Evolutionary conservation across 805 yeast species (phyloP).

Genomic region (Helenozyma rhizophorensis): DNA sequence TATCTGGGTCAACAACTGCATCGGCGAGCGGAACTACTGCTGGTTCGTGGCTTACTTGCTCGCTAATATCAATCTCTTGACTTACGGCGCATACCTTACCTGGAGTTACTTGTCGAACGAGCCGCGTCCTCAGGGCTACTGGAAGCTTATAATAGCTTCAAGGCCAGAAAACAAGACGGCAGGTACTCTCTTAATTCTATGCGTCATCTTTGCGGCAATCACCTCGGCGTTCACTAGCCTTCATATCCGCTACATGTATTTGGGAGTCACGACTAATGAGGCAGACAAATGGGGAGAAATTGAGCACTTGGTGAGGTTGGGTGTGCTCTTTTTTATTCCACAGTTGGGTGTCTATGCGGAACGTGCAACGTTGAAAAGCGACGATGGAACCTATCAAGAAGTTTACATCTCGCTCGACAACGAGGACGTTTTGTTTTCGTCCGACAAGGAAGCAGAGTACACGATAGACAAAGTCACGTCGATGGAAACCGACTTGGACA

Average conservation of each 20-base stretch:
- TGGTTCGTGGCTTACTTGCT: conserved; percentile 55
- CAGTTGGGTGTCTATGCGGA: conserved; percentile 19
- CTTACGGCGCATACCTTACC: conserved; percentile 40
- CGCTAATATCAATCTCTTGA: conserved; percentile 36
- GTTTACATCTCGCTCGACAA: conserved; percentile 28
- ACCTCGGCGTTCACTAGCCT: conserved; percentile 35
- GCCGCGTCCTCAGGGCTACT: conserved; percentile 9
- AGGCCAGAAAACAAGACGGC: conserved; percentile 32
- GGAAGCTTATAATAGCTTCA: conserved; percentile 23
- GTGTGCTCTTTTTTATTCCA: conserved; percentile 9
- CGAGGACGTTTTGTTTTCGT: conserved; percentile 19
- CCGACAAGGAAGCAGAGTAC: conserved; percentile 6
- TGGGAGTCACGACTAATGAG: conserved; percentile 77
- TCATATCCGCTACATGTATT: conserved; percentile 41
- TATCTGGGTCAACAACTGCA: conserved; percentile 67
- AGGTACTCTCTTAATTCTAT: conserved; percentile 42
- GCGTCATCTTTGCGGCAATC: conserved; percentile 41
- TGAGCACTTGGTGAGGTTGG: conserved; percentile 25
- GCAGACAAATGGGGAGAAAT: conserved; percentile 66
- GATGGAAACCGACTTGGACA: conserved; percentile 30
- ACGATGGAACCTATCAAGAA: conserved; percentile 8
- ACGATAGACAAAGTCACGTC: conserved; percentile 18
- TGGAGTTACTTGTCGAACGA: conserved; percentile 17
- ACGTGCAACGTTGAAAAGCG: conserved; percentile 11
- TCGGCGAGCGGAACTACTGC: conserved; percentile 61